Evolutionary conservation across 2,329 filamentous ascomycete genomes (phyloP), one percentile per base, ranked within the genome.

Genomic region (Pleoardoris graminearum): DNA sequence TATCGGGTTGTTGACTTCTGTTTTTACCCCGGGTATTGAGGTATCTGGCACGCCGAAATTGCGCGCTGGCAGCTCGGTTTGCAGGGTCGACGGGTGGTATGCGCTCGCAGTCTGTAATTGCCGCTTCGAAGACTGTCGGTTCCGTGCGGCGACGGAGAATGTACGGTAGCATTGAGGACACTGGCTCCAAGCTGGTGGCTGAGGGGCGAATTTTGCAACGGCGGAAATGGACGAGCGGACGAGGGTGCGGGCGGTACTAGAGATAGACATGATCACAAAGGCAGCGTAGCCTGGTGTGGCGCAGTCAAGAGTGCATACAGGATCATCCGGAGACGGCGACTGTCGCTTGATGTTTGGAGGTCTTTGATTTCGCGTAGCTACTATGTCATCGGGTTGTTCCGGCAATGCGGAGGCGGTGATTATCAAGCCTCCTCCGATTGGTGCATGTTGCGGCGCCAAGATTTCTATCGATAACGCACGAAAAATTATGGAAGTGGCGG

Each of bases 51-150:
- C 73, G n/a, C 80, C 79, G 29, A 77, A 71, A 69, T 83, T 86
- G 60, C 83, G 80, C 27, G 82, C 82, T 38, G 83, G 82, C 11
- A 82, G 80, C 41, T 80, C 76, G 1, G 80, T 73, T 14, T 80
- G 77, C n/a, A 88, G 71, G 1, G 78, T 77, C 53, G 84, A 80
- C 17, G 85, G 84, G 51, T 82, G 82, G 63, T 86, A 85, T 42
- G 83, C 83, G 16, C 84, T 86, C 27, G 83, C 83, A 11, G 85
- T 88, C 69, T 86, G 85, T 68, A 89, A 80, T 56, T 70, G 70
- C 19, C 73, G 62, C 63, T 69, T 73, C 2, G 68, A 65, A 11
- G 72, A 69, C 49, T 71, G 69, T 6, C 65, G 61, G 53, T 66
- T 68, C 5, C 69, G 66, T 35, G 54, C 65, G 54, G 68, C 73